Percentiles rank a stretch among this genome's conserved stretches.
phyloP scores from a whole-genome alignment of 371 early-diverging fungal species.

The Fennellomyces sp. region DNA sequence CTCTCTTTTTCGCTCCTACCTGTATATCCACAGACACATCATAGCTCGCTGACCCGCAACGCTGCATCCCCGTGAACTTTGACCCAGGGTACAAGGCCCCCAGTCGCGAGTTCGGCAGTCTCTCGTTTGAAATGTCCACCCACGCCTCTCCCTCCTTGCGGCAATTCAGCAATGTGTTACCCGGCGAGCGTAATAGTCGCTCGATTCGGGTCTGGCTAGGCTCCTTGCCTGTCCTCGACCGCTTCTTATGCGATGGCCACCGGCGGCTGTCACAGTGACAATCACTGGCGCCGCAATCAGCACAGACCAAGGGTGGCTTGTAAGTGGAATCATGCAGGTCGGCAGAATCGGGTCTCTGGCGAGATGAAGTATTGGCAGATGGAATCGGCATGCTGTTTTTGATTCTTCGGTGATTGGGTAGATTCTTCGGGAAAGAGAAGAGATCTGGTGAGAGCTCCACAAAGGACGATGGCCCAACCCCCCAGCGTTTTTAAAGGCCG shows the following conservation, averaged over 20 bases:
- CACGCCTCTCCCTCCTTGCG: slow-evolving; percentile 25
- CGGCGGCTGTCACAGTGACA: slow-evolving; percentile 82
- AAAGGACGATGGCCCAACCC: too few species aligned
- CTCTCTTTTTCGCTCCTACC: slow-evolving; percentile 35
- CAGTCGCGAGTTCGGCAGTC: slow-evolving; percentile 21
- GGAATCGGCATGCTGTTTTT: slow-evolving; percentile 1
- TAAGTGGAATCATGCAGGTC: neutral
- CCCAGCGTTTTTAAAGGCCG: too few species aligned
- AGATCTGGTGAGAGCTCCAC: too few species aligned
- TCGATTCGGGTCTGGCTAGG: neutral
- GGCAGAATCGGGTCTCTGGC: neutral
- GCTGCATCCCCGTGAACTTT: slow-evolving; percentile 68
- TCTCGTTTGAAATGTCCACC: slow-evolving; percentile 29
- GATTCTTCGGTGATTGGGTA: neutral
- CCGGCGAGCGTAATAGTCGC: neutral
- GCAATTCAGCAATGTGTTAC: slow-evolving; percentile 9
- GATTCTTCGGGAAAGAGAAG: neutral
- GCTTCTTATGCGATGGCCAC: slow-evolving; percentile 13
- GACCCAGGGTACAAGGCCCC: slow-evolving; percentile 63
- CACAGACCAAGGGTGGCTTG: slow-evolving; percentile 5
- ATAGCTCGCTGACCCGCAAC: slow-evolving; percentile 61
- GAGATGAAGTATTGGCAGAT: slow-evolving; percentile 7
- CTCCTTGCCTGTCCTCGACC: neutral
- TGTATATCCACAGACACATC: slow-evolving; percentile 73
- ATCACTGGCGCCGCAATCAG: slow-evolving; percentile 19